Conservation (phyloP, 2,329 filamentous ascomycete species). For the Coleophoma cylindrospora region DNA sequence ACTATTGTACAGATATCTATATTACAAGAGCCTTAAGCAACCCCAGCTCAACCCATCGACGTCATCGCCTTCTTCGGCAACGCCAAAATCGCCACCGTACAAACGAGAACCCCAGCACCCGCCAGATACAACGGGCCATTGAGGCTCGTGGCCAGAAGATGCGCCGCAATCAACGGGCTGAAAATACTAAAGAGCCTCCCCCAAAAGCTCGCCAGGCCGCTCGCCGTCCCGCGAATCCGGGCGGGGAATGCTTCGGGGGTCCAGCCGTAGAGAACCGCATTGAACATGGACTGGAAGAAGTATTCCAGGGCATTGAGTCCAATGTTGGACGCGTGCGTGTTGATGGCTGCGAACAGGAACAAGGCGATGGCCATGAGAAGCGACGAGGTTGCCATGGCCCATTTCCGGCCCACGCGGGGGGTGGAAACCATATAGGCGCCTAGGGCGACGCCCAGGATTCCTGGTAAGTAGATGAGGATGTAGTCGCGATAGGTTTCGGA, state of each 20-base stretch:
- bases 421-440: slow-evolving; percentile 12
- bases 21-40: too few relatives aligned
- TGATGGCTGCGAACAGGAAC: slow-evolving; percentile 20
- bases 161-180: slow-evolving; percentile 48
- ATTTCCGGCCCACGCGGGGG: slow-evolving; percentile 19
- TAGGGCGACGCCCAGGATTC: slow-evolving; percentile 24
- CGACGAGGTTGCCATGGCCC: slow-evolving; percentile 22
- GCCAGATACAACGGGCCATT: slow-evolving; percentile 51
- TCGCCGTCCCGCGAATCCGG: slow-evolving; percentile 44
- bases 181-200: slow-evolving; percentile 53
- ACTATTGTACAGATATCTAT: too few relatives aligned
- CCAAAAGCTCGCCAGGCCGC: slow-evolving; percentile 53
- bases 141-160: slow-evolving; percentile 32
- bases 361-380: slow-evolving; percentile 21
- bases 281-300: slow-evolving; percentile 24
- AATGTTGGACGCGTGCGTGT: slow-evolving; percentile 20
- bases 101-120: slow-evolving; percentile 47
- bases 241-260: slow-evolving; percentile 30
- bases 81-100: slow-evolving; percentile 43
- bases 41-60: too few relatives aligned
- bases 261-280: slow-evolving; percentile 17
- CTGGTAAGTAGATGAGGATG: slow-evolving; percentile 29
- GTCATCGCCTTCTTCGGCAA: slow-evolving; percentile 29
- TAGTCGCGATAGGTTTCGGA: slow-evolving; percentile 28
- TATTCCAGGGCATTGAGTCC: slow-evolving; percentile 25